phyloP scores from a whole-genome alignment of 805 yeast genomes.

The Yamadazyma kitorensis region DNA sequence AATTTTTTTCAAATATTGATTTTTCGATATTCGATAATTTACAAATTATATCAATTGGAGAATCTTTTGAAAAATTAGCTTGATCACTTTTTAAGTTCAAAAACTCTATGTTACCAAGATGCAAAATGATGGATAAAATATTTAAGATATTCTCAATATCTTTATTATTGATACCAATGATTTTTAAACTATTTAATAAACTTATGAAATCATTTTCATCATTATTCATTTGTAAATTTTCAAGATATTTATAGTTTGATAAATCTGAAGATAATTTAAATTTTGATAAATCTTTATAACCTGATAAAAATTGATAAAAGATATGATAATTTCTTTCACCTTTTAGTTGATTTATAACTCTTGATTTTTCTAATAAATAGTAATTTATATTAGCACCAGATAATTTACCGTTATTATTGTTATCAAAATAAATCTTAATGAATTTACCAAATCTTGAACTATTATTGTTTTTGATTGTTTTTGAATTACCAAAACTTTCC shows the following conservation, averaged over 20 bases:
- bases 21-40: constrained; percentile 62
- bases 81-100: constrained; percentile 67
- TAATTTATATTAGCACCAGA: constrained; percentile 92
- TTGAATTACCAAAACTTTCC: constrained; percentile 96
- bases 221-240: constrained; percentile 58
- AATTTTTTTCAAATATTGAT: constrained; percentile 50
- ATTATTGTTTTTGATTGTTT: constrained; percentile 88
- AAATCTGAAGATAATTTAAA: constrained; percentile 42
- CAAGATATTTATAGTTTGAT: constrained; percentile 54
- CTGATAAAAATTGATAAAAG: constrained; percentile 81
- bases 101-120: constrained; percentile 82
- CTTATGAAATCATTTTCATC: constrained; percentile 56
- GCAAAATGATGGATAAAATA: constrained; percentile 72
- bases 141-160: constrained; percentile 61
- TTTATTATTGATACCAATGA: constrained; percentile 62
- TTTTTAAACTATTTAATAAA: constrained; percentile 64
- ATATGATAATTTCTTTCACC: constrained; percentile 91
- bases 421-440: constrained; percentile 71
- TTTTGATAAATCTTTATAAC: constrained; percentile 51
- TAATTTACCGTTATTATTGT: constrained; percentile 54
- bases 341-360: constrained; percentile 74
- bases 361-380: constrained; percentile 89
- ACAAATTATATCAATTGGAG: constrained; percentile 50
- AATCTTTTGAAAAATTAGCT: constrained; percentile 58
- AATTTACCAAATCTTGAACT: constrained; percentile 97